Evolutionary conservation across 805 yeast genomes (phyloP).

Genomic region (Kazachstania africana): DNA sequence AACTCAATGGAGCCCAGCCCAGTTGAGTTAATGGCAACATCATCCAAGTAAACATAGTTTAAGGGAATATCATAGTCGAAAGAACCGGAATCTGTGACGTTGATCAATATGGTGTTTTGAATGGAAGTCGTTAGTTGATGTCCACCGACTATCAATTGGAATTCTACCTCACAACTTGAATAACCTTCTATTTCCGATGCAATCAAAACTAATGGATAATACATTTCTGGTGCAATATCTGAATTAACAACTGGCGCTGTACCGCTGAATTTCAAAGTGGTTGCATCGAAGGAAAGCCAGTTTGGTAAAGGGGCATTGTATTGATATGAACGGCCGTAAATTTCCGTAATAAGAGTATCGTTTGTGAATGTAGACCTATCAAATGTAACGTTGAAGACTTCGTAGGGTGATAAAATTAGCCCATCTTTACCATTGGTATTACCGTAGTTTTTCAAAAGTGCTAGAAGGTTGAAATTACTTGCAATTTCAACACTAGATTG

Average conservation of each 20-base stretch:
- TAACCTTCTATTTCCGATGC: slow-evolving; percentile 72
- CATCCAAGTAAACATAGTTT: slow-evolving; percentile 53
- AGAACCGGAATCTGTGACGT: slow-evolving; percentile 52
- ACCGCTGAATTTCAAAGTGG: slow-evolving; percentile 62
- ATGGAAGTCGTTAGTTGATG: slow-evolving; percentile 65
- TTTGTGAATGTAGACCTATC: slow-evolving; percentile 46
- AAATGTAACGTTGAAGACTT: slow-evolving; percentile 54
- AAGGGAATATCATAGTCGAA: slow-evolving; percentile 53
- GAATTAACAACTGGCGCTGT: slow-evolving; percentile 82
- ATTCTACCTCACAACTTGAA: slow-evolving; percentile 57
- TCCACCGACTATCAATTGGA: slow-evolving; percentile 75
- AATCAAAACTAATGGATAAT: slow-evolving; percentile 57
- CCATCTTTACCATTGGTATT: slow-evolving; percentile 68
- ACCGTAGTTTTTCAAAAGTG: slow-evolving; percentile 53
- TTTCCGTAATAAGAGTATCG: slow-evolving; percentile 37
- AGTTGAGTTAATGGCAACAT: slow-evolving; percentile 30
- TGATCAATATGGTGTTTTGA: slow-evolving; percentile 43
- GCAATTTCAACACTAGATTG: slow-evolving; percentile 36
- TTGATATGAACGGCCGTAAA: slow-evolving; percentile 59
- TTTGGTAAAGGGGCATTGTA: slow-evolving; percentile 84
- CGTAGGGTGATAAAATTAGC: slow-evolving; percentile 60
- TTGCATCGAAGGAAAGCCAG: slow-evolving; percentile 66
- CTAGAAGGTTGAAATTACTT: slow-evolving; percentile 29
- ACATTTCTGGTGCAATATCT: slow-evolving; percentile 74
- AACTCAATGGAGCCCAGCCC: slow-evolving; percentile 46